Percentiles rank a stretch among this genome's conserved stretches.
Evolutionary conservation across 805 yeast genomes (phyloP).

Genomic region (Lachancea kluyveri): DNA sequence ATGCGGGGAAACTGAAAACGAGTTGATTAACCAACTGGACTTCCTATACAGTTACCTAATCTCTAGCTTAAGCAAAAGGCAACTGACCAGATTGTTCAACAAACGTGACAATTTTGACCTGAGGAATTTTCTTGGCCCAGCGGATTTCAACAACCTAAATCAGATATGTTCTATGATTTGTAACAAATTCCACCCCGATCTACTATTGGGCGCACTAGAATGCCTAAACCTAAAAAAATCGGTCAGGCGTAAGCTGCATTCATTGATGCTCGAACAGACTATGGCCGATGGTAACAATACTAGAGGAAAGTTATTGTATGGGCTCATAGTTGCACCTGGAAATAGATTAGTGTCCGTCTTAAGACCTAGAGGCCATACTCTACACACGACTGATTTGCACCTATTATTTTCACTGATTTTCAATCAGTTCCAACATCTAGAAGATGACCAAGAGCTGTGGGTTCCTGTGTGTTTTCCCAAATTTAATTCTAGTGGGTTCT

Average conservation of each 20-base stretch:
- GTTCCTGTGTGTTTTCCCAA: slow-evolving; percentile 88
- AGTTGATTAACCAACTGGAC: slow-evolving; percentile 58
- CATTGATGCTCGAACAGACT: slow-evolving; percentile 18
- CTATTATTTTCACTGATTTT: slow-evolving; percentile 66
- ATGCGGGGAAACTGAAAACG: slow-evolving; percentile 44
- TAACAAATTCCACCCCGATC: slow-evolving; percentile 47
- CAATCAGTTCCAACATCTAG: slow-evolving; percentile 31
- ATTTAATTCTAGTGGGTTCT: slow-evolving; percentile 82
- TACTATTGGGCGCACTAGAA: slow-evolving; percentile 60
- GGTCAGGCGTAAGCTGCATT: slow-evolving; percentile 45
- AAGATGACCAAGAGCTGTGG: slow-evolving; percentile 73
- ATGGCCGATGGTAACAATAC: slow-evolving; percentile 17
- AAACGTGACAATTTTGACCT: slow-evolving; percentile 77
- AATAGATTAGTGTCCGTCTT: slow-evolving; percentile 62
- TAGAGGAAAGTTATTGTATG: slow-evolving; percentile 63
- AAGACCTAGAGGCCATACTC: slow-evolving; percentile 69
- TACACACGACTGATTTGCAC: slow-evolving; percentile 78
- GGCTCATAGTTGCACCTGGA: slow-evolving; percentile 58
- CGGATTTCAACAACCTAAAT: slow-evolving; percentile 69
- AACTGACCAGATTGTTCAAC: slow-evolving; percentile 60
- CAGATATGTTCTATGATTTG: slow-evolving; percentile 51
- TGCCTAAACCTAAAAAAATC: slow-evolving; percentile 54
- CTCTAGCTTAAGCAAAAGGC: slow-evolving; percentile 79
- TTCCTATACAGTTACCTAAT: slow-evolving; percentile 69
- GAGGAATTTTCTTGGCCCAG: slow-evolving; percentile 63